These are phyloP conservation scores for Diaporthe citrichinensis DNA, from an alignment of 2,329 filamentous ascomycete genomes.

Conservation along the genomic window DNA sequence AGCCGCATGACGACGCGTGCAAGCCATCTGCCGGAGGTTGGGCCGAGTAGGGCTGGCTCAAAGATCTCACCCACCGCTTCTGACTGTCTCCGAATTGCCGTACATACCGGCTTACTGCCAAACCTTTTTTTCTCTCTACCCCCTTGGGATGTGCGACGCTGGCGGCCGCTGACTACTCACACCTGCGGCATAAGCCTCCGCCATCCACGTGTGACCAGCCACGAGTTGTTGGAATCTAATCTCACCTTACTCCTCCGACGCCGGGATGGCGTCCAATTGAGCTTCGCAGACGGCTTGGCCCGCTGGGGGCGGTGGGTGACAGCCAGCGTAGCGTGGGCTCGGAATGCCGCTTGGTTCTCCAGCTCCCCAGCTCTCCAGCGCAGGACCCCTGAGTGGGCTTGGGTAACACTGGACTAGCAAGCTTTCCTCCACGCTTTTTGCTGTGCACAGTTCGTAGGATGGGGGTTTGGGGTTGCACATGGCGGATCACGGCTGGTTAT, in stretches of 20 bases:
- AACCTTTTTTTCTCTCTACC: too few species aligned
- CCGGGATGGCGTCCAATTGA: not conserved
- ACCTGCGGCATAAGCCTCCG: conserved; percentile 11
- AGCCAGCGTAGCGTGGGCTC: not conserved
- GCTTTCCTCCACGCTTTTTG: not conserved
- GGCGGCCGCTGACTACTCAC: not conserved
- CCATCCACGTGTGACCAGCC: conserved; percentile 12
- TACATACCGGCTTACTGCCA: not conserved
- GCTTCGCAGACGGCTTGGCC: not conserved
- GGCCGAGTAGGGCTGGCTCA: conserved; percentile 9
- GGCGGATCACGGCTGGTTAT: not conserved
- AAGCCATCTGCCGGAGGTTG: not conserved
- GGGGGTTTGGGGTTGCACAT: not conserved
- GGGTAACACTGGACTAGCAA: not conserved
- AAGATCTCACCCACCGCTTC: conserved; percentile 1
- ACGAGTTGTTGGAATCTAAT: not conserved
- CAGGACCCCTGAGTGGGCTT: not conserved
- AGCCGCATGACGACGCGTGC: conserved; percentile 21
- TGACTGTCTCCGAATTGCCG: not conserved
- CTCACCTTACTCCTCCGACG: not conserved
- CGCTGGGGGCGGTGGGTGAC: not conserved
- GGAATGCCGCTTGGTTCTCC: not conserved
- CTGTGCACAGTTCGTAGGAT: not conserved
- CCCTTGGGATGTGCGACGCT: not conserved
- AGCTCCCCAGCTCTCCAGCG: not conserved